phyloP scores from a whole-genome alignment of 2,329 filamentous ascomycete genomes.

The Aspergillus sclerotialis region DNA sequence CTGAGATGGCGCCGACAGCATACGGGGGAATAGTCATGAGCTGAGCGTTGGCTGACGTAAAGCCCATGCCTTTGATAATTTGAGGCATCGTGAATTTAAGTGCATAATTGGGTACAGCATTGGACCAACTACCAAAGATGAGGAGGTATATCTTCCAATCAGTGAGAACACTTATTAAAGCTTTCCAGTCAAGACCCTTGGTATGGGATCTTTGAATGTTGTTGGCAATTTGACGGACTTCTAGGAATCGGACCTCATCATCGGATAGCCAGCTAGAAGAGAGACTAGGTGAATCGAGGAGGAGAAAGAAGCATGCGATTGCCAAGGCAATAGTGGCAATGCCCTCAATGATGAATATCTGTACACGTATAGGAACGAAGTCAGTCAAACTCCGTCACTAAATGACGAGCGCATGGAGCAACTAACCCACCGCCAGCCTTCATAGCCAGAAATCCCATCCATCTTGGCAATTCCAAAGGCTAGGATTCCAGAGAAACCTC shows the following conservation, averaged over 20 bases:
- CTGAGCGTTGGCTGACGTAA: constrained; percentile 26
- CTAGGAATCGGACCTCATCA: constrained; percentile 37
- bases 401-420: background rate
- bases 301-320: constrained; percentile 19
- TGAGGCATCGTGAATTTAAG: constrained; percentile 30
- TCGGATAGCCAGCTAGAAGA: constrained; percentile 30
- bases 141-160: constrained; percentile 45
- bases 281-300: constrained; percentile 33
- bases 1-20: constrained; percentile 28
- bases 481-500: constrained; percentile 75
- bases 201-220: constrained; percentile 8
- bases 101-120: constrained; percentile 32
- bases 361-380: too few species aligned
- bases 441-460: constrained; percentile 49
- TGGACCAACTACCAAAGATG: constrained; percentile 39
- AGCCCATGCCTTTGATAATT: constrained; percentile 39
- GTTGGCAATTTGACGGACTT: constrained; percentile 31
- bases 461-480: constrained; percentile 79
- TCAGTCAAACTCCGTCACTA: background rate
- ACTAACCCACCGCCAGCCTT: constrained; percentile 15
- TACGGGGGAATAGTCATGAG: constrained; percentile 26
- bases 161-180: constrained; percentile 34
- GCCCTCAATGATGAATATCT: constrained; percentile 58
- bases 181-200: constrained; percentile 25
- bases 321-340: constrained; percentile 60